Evolutionary conservation across 768 basidiomycete genomes (phyloP).

Genomic region (Lactifluus rugatus): DNA sequence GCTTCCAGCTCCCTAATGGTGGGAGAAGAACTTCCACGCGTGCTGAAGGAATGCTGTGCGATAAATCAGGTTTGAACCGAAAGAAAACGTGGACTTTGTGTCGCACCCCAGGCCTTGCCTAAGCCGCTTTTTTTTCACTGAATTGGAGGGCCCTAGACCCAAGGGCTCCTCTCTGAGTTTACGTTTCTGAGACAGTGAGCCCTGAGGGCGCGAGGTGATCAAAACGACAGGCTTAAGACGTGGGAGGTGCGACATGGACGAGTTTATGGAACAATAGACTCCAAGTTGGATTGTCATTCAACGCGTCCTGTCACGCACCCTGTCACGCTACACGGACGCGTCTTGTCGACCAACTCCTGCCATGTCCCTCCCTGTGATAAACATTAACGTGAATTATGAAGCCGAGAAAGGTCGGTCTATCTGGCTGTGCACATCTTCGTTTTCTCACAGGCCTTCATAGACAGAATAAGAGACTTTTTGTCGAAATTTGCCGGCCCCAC

Average conservation of each 20-base stretch:
- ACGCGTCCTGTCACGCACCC: slow-evolving; percentile 10
- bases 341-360: slow-evolving; percentile 23
- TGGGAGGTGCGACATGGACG: background rate
- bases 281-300: background rate
- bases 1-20: slow-evolving; percentile 10
- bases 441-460: slow-evolving; percentile 28
- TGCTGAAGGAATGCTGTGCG: background rate
- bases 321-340: slow-evolving; percentile 15
- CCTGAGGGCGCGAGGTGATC: background rate
- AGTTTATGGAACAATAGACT: too few relatives aligned
- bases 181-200: background rate
- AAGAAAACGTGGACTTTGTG: slow-evolving; percentile 3
- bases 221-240: background rate
- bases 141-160: background rate
- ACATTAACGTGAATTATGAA: slow-evolving; percentile 55
- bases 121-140: background rate
- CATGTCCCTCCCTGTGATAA: slow-evolving; percentile 60
- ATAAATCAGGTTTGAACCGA: background rate
- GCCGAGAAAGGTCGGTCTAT: slow-evolving; percentile 52
- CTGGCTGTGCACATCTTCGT: background rate
- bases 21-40: slow-evolving; percentile 14
- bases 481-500: slow-evolving; percentile 51
- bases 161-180: slow-evolving; percentile 17
- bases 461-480: slow-evolving; percentile 60
- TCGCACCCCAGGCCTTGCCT: background rate